Evolutionary conservation across 768 basidiomycete genomes (phyloP).

Genomic region (Pleurotus sapidus): DNA sequence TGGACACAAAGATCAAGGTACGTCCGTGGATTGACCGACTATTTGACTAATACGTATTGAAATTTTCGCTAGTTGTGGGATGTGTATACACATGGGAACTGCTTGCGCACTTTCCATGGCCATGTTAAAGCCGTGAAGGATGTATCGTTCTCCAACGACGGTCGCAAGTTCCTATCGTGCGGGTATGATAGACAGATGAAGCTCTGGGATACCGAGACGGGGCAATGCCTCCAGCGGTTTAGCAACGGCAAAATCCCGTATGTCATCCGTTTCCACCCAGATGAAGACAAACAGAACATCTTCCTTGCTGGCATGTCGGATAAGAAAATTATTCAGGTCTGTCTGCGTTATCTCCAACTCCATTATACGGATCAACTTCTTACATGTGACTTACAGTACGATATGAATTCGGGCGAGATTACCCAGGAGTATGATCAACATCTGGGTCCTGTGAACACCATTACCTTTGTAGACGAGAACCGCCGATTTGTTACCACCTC

Average conservation of each 20-base stretch:
- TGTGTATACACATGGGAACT: slow-evolving; percentile 94
- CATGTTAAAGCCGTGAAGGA: slow-evolving; percentile 97
- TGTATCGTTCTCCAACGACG: slow-evolving; percentile 92
- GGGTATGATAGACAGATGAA: slow-evolving; percentile 98
- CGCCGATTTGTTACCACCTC: slow-evolving; percentile 96
- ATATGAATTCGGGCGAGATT: slow-evolving; percentile 93
- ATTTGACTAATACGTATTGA: background rate
- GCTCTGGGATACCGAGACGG: slow-evolving; percentile 99
- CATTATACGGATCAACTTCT: background rate
- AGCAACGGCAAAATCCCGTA: slow-evolving; percentile 98
- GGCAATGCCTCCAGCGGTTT: slow-evolving; percentile 95
- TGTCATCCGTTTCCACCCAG: slow-evolving; percentile 93
- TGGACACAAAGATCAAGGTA: slow-evolving; percentile 99
- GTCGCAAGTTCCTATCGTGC: slow-evolving; percentile 85
- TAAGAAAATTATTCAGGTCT: slow-evolving; percentile 97
- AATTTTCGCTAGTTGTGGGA: slow-evolving; percentile 85
- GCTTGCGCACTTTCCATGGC: slow-evolving; percentile 94
- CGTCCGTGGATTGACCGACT: slow-evolving; percentile 2
- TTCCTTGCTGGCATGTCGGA: slow-evolving; percentile 99
- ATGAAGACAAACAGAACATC: slow-evolving; percentile 92
- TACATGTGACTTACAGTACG: slow-evolving; percentile 61
- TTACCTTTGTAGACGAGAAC: slow-evolving; percentile 98
- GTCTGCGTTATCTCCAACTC: slow-evolving; percentile 36
- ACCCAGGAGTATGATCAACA: slow-evolving; percentile 99
- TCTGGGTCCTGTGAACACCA: slow-evolving; percentile 96